Base-by-base conservation (phyloP, 257 asterid genomes). In the Ballota nigra region DNA sequence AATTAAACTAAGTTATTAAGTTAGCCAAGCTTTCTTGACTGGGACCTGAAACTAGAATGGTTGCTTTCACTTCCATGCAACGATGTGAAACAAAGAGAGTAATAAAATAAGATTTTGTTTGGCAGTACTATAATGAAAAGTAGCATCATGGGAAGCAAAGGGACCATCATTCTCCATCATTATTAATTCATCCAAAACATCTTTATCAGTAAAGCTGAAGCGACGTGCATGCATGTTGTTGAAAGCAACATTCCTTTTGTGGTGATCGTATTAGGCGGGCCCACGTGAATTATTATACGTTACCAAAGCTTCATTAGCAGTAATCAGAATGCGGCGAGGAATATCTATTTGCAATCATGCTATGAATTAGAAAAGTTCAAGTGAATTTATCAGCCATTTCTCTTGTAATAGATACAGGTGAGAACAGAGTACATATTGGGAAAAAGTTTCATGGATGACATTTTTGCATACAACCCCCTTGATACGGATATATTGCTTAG, bases 141-240 rank as follows among this genome's bases (percentile, higher is more conserved):
- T 60, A 76, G 80, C 40, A 69, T 63, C 73, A 69, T 72, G 81
- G 79, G 75, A 67, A 75, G 68, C 75, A 68, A 78, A 82, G 58
- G 81, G 84, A 66, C 86, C 83, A 74, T 74, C 76, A 76, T 62
- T 61, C 73, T 66, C 51, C 66, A 68, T 77, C 8, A 51, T 60
- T n/a, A n/a, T n/a, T 38, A 68, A 55, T 58, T 69, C 63, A 71
- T 70, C 75, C 78, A 70, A 49, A 78, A 71, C 53, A 66, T 76
- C 75, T 63, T 77, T 78, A 71, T 67, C 81, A 71, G 34, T 59
- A 77, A 77, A 70, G 81, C 71, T 78, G 68, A 71, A 64, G 58
- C 40, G 45, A 66, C 70, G 72, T 71, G 77, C 89, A 78, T 76
- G 86, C 89, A 78, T 76, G 86, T 80, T 82, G 77, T 59, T 84